Evolutionary conservation across 2,329 filamentous ascomycete genomes (phyloP).

Genomic region (Pseudogymnoascus sp.): DNA sequence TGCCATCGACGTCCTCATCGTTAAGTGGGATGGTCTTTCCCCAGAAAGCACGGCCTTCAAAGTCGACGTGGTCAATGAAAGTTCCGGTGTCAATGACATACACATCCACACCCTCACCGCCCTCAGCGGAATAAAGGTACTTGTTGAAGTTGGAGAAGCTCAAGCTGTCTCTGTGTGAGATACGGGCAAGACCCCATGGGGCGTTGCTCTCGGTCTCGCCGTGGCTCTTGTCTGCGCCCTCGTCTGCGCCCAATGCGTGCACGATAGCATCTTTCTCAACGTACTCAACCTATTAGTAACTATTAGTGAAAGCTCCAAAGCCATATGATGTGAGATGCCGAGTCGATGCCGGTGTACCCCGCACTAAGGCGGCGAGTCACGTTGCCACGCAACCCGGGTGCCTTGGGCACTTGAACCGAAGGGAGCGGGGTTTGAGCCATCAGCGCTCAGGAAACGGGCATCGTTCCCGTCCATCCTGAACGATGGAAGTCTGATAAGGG

Average conservation of each 20-base stretch:
- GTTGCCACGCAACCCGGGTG: slow-evolving; percentile 5
- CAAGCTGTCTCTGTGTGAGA: slow-evolving; percentile 85
- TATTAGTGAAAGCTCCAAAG: not conserved
- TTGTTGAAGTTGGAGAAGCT: slow-evolving; percentile 95
- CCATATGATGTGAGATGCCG: not conserved
- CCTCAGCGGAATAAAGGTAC: slow-evolving; percentile 84
- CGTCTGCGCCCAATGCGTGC: slow-evolving; percentile 59
- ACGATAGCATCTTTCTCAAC: slow-evolving; percentile 94
- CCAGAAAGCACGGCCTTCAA: slow-evolving; percentile 92
- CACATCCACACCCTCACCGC: slow-evolving; percentile 95
- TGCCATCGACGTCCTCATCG: slow-evolving; percentile 86
- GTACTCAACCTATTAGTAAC: slow-evolving; percentile 71
- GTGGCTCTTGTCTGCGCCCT: slow-evolving; percentile 40
- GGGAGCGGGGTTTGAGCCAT: not conserved
- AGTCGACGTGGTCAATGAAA: slow-evolving; percentile 91
- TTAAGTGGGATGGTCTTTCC: slow-evolving; percentile 87
- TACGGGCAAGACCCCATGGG: slow-evolving; percentile 97
- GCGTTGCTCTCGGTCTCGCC: slow-evolving; percentile 76
- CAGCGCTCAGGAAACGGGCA: not conserved
- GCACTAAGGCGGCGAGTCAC: not conserved
- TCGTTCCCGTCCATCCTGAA: not conserved
- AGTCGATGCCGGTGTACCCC: not conserved
- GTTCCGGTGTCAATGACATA: slow-evolving; percentile 98
- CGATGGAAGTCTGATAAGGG: not conserved
- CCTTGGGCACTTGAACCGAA: not conserved